These are phyloP conservation scores for Nyctanthes arbortristis DNA, from an alignment of 257 asterid genomes.

Conservation along the genomic window DNA sequence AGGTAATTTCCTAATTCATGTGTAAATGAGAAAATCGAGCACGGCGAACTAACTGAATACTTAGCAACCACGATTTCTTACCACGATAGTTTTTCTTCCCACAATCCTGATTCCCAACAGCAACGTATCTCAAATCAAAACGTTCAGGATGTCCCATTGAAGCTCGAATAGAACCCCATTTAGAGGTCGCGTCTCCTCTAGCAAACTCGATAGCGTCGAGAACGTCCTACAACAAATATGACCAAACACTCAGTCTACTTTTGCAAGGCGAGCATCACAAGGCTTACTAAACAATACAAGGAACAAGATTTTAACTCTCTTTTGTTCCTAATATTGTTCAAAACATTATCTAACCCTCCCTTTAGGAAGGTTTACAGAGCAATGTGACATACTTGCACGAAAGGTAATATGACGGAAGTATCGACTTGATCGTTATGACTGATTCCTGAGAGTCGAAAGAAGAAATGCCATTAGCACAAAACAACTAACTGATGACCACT, in stretches of 20 bases:
- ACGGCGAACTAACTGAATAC: neutral
- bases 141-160: conserved; percentile 86
- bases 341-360: too few species aligned
- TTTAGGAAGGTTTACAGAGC: too few species aligned
- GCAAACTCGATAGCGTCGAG: conserved; percentile 90
- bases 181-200: conserved; percentile 60
- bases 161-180: conserved; percentile 87
- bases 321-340: too few species aligned
- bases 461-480: conserved; percentile 3
- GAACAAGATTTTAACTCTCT: too few species aligned
- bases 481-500: neutral
- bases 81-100: conserved; percentile 76
- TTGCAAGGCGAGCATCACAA: neutral
- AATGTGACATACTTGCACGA: conserved; percentile 77
- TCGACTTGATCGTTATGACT: conserved; percentile 83
- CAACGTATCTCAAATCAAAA: conserved; percentile 77
- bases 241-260: neutral
- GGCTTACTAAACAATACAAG: too few species aligned
- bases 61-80: conserved; percentile 23
- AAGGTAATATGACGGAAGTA: conserved; percentile 57
- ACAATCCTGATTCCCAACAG: conserved; percentile 91
- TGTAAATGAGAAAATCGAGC: neutral
- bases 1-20: conserved; percentile 68
- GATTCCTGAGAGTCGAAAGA: conserved; percentile 48
- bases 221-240: conserved; percentile 50